A percentile compares a stretch with the other conserved stretches of the same genome.
phyloP scores from a whole-genome alignment of 2,329 filamentous ascomycete genomes.

The Cytospora piceae region DNA sequence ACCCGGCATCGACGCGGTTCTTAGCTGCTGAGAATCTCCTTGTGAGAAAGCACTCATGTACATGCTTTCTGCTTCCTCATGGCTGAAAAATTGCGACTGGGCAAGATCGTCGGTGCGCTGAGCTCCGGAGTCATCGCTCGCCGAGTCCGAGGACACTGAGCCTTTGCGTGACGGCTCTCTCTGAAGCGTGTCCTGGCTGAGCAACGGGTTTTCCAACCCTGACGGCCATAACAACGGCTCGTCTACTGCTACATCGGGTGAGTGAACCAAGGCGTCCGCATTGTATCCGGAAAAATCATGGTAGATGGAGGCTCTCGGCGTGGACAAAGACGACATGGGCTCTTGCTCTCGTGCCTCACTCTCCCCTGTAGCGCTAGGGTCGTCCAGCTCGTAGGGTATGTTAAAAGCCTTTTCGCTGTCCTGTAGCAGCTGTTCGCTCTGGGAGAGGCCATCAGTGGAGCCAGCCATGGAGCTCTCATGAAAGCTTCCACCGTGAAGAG shows the following conservation, averaged over 20 bases:
- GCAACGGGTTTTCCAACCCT: neutral
- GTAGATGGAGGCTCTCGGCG: constrained; percentile 58
- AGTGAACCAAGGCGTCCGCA: neutral
- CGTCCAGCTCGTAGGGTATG: constrained; percentile 57
- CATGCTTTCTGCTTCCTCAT: constrained; percentile 84
- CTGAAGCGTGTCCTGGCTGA: neutral
- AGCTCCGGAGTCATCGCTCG: constrained; percentile 38
- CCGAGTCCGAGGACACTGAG: constrained; percentile 35
- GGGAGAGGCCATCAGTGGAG: constrained; percentile 39
- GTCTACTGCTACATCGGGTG: constrained; percentile 33
- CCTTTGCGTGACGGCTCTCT: constrained; percentile 8
- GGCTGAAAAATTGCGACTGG: constrained; percentile 72
- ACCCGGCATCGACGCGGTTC: constrained; percentile 51
- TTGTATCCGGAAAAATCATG: constrained; percentile 39
- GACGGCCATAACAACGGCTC: constrained; percentile 39
- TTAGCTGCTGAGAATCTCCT: constrained; percentile 40
- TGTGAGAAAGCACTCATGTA: constrained; percentile 76
- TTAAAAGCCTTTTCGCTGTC: constrained; percentile 61
- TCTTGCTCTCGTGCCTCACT: constrained; percentile 41
- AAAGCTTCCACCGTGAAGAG: constrained; percentile 31
- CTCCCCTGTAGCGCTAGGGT: constrained; percentile 41
- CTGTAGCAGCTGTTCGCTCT: constrained; percentile 42
- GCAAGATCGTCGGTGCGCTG: constrained; percentile 55
- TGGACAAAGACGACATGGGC: constrained; percentile 46
- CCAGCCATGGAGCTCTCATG: constrained; percentile 38